Base-by-base conservation (phyloP, 176 grass and related monocot species). In the Carex parvula region DNA sequence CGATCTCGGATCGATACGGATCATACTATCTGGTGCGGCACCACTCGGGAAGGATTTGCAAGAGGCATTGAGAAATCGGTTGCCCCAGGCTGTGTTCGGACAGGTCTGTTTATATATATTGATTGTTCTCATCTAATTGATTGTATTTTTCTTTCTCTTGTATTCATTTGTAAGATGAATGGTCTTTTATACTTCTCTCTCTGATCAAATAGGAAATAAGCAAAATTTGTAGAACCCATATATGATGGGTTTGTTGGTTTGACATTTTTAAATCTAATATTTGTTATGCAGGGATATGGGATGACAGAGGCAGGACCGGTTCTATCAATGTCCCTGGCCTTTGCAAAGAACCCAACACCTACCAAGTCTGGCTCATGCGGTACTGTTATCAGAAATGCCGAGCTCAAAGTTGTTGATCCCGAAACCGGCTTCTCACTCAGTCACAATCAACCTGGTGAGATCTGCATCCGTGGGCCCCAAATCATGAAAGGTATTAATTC, bases 241-340 rank as follows among this genome's bases (percentile, higher is more conserved):
- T 48, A 48, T 48, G 9, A 11, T 29, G 62, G 24, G 3, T 22
- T 22, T 21, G 2, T 60, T 10, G 7, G 8, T 64, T 64, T 29
- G 14, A 64, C 10, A 64, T 3, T 48, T 48, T 11, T 8, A 24
- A 39, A 37, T 18, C 3, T 14, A 68, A 68, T 46, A 58, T 11
- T 60, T 44, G 17, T 42, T 81, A 70, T 83, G 63, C 85, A 95
- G 91, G 95, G 95, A 2, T 98, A 98, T 39, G 95, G 95, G 29
- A 98, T 98, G 95, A 98, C 92, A 22, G 95, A 98, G 86, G 95
- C 95, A 3, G 95, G 95, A 20, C 95, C 95, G 6, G 95, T 98
- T 69, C 91, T 95, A 26, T 91, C 95, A 8, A 93, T 98, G 95
- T 95, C 92, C 84, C 86, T 86, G 29, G 95, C 89, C 37, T 98